Evolutionary conservation across 106 monocot genomes (phyloP).

Genomic region (Dioscorea zingiberensis): DNA sequence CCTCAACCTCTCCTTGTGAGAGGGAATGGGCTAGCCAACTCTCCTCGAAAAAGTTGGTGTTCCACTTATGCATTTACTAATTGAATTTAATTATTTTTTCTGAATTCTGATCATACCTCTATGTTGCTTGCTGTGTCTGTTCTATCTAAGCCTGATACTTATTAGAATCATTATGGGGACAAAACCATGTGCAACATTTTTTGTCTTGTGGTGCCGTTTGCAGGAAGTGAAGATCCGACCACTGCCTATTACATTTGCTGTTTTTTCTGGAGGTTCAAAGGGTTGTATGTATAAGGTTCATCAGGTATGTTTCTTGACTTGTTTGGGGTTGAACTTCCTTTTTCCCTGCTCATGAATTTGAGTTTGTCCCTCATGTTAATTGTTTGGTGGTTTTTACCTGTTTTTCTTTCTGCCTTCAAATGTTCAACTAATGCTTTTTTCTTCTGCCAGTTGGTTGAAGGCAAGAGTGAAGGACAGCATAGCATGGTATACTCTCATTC

Average conservation of each 20-base stretch:
- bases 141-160: too few species aligned
- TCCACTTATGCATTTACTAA: too few species aligned
- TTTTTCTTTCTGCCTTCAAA: too few species aligned
- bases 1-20: too few species aligned
- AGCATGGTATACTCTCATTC: slow-evolving; percentile 27
- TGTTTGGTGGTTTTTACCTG: background rate
- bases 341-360: background rate
- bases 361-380: background rate
- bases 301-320: slow-evolving; percentile 47
- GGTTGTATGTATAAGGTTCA: slow-evolving; percentile 79
- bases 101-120: background rate
- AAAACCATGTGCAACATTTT: background rate
- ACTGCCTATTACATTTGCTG: slow-evolving; percentile 55
- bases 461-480: slow-evolving; percentile 51
- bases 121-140: too few species aligned
- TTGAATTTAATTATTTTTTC: background rate
- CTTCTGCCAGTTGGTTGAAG: slow-evolving; percentile 60
- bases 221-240: slow-evolving; percentile 67
- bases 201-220: slow-evolving; percentile 2
- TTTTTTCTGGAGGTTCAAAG: slow-evolving; percentile 87
- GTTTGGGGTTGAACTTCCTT: background rate
- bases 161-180: background rate
- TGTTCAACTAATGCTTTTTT: background rate
- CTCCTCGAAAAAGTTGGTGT: too few species aligned
- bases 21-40: too few species aligned